Evolutionary conservation across 2,329 filamentous ascomycete species (phyloP).

Genomic region (Sporothrix dimorphospora): DNA sequence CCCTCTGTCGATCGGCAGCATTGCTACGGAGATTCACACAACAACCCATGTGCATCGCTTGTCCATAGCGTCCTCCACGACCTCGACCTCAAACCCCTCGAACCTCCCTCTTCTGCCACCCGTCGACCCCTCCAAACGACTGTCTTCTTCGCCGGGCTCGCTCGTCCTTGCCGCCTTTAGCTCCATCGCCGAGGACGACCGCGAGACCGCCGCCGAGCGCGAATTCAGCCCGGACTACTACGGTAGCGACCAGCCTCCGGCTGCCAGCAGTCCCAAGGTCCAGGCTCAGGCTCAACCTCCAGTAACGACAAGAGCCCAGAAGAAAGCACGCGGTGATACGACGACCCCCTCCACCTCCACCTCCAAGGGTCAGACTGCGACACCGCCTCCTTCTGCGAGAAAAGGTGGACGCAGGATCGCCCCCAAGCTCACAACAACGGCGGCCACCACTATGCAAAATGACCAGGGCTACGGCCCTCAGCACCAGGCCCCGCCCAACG

Average conservation of each 20-base stretch:
- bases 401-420: constrained; percentile 61
- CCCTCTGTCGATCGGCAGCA: constrained; percentile 54
- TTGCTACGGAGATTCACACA: constrained; percentile 52
- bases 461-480: constrained; percentile 56
- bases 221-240: constrained; percentile 18
- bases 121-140: constrained; percentile 60
- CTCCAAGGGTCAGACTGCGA: constrained; percentile 55
- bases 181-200: constrained; percentile 28
- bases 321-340: constrained; percentile 46
- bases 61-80: constrained; percentile 39
- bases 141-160: constrained; percentile 61
- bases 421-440: constrained; percentile 47
- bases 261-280: constrained; percentile 35
- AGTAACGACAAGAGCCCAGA: constrained; percentile 40
- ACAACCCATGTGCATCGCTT: constrained; percentile 66
- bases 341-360: constrained; percentile 36
- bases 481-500: constrained; percentile 39
- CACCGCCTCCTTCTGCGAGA: constrained; percentile 61
- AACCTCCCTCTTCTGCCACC: constrained; percentile 59
- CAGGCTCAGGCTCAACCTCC: not conserved
- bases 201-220: not conserved
- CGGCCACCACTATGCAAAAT: constrained; percentile 55
- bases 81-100: constrained; percentile 46
- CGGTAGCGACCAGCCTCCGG: constrained; percentile 35
- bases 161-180: constrained; percentile 41